Evolutionary conservation across 2,329 filamentous ascomycete species (phyloP).

Genomic region (Aspergillus quadrilineatus): DNA sequence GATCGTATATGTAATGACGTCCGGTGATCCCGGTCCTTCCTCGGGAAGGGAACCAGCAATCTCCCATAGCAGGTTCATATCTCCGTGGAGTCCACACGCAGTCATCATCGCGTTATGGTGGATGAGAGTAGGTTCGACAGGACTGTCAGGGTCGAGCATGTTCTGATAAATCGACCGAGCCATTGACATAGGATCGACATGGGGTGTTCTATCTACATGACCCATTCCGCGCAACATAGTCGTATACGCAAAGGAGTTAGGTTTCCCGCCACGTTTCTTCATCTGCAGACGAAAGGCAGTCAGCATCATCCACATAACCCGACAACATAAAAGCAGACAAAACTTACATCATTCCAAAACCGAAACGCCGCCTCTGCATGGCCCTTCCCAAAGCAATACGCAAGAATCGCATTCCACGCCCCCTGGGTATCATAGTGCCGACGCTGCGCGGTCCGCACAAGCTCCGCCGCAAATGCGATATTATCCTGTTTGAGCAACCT

Average conservation of each 20-base stretch:
- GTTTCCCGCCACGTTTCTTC: constrained; percentile 85
- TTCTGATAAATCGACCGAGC: constrained; percentile 72
- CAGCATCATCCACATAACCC: not conserved
- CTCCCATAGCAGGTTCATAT: constrained; percentile 78
- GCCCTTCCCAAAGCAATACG: constrained; percentile 63
- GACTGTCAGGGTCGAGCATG: constrained; percentile 46
- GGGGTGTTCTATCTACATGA: constrained; percentile 52
- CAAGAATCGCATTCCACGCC: constrained; percentile 84
- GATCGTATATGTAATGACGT: constrained; percentile 74
- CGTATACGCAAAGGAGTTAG: constrained; percentile 80
- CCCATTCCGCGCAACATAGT: constrained; percentile 76
- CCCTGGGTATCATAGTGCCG: constrained; percentile 65
- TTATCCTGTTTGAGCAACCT: constrained; percentile 59
- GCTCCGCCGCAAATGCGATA: constrained; percentile 64
- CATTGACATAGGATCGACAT: constrained; percentile 61
- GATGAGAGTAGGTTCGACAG: constrained; percentile 70
- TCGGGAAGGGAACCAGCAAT: constrained; percentile 72
- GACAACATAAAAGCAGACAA: not conserved
- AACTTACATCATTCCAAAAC: constrained; percentile 78
- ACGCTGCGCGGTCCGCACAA: constrained; percentile 67
- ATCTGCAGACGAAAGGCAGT: constrained; percentile 58
- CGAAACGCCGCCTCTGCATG: constrained; percentile 67
- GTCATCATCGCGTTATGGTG: constrained; percentile 87
- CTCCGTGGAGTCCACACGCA: constrained; percentile 70
- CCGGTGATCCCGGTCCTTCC: constrained; percentile 60